Base-by-base conservation (phyloP, 2,329 filamentous ascomycete species). In the Fusarium cyanostomum region DNA sequence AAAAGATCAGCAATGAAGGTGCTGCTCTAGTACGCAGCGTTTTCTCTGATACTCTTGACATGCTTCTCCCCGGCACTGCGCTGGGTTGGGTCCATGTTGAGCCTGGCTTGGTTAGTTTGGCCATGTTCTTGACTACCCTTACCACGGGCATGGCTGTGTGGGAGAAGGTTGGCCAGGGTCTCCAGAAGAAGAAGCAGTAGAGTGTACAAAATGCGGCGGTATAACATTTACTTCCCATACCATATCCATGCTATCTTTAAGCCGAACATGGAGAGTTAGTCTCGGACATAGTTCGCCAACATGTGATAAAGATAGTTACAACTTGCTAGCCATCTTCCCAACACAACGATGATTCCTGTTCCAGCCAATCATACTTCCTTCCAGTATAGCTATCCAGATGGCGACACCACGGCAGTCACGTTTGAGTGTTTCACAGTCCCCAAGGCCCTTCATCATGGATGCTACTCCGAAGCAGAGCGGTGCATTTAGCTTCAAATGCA, bases 71-170 rank as follows among this genome's bases (percentile, higher is more conserved):
- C 0, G 85, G 84, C 0, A 77, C 78, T 7, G 77, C 83, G 1
- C 75, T 91, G 12, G 87, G 87, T 0, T 91, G 88, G 88, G 74
- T 89, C 24, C 73, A 79, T 0, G 77, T 82, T 1, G 77, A 81
- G 9, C 74, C 81, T 0, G 80, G 84, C 3, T 76, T 80, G 2
- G 82, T 91, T 1, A 87, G 85, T 1, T 52, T 82, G 11, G 81
- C 82, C 8, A 89, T 88, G 82, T 75, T 89, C 16, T 68, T 84
- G 18, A 88, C 87, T 46, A 90, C 89, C 1, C 41, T 89, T 5
- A 71, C 92, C 41, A 87, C 87, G 9, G 82, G 83, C 2, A 72
- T 77, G 62, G 85, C 86, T 64, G 83, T 88, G 3, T 92, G 89
- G 89, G 80, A 84, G 56, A 78, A 79, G 52, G 82, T 80, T 42